Evolutionary conservation across 352 stramenopile species (phyloP).

Genomic region (Globisporangium emineosum): DNA sequence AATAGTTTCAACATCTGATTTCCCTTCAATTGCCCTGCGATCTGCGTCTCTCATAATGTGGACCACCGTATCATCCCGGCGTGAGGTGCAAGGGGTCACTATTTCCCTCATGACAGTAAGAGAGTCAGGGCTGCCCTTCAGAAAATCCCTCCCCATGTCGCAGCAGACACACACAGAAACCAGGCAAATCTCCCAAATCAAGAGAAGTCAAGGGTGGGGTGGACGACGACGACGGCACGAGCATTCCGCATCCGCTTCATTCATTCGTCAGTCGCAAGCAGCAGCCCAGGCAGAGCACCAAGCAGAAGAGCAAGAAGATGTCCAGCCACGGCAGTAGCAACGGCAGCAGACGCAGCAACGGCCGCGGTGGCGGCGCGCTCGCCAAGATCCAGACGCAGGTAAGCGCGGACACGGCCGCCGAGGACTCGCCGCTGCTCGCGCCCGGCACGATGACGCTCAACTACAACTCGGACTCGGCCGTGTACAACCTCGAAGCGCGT

Average conservation of each 20-base stretch:
- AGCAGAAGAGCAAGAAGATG: background rate
- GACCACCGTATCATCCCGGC: background rate
- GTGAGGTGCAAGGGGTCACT: too few relatives aligned
- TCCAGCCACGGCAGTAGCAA: constrained; percentile 4
- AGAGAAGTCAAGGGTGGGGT: background rate
- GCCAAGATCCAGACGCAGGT: constrained; percentile 22
- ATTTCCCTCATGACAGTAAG: too few relatives aligned
- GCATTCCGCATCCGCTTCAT: background rate
- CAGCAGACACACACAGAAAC: too few relatives aligned
- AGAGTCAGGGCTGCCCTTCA: too few relatives aligned
- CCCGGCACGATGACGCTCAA: constrained; percentile 52
- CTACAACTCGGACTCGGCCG: constrained; percentile 85
- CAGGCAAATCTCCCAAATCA: background rate
- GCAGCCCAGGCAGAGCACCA: background rate
- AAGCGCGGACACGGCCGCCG: constrained; percentile 17
- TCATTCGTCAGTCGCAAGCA: background rate
- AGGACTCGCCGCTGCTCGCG: constrained; percentile 53
- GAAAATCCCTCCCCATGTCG: too few relatives aligned
- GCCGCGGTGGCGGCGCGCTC: constrained; percentile 4
- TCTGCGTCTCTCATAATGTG: background rate
- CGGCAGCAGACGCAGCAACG: constrained; percentile 3
- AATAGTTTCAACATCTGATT: too few relatives aligned
- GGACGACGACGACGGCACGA: too few relatives aligned
- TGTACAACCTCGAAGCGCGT: constrained; percentile 53
- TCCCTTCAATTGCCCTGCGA: too few relatives aligned